Percentiles rank a stretch among this genome's conserved stretches.
Evolutionary conservation across 2,329 filamentous ascomycete species (phyloP).

Genomic region (Purpureocillium takamizusanense): DNA sequence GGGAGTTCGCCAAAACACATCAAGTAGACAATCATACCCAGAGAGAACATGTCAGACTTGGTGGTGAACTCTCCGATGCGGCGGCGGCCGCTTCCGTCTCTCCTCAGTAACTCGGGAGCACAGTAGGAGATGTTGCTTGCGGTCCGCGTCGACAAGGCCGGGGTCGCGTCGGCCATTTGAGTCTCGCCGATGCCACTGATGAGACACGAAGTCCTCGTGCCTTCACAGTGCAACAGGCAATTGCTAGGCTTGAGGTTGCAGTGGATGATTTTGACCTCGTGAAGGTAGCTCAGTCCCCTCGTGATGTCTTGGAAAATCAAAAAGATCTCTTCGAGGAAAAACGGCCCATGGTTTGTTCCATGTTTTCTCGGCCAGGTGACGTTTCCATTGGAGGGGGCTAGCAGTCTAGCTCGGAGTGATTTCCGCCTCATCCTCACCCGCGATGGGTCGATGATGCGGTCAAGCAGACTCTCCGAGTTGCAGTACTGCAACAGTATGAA

Average conservation of each 20-base stretch:
- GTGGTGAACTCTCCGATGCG: constrained; percentile 95
- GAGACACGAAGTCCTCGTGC: constrained; percentile 64
- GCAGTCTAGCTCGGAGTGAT: constrained; percentile 72
- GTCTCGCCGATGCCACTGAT: constrained; percentile 99
- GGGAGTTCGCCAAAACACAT: constrained; percentile 90
- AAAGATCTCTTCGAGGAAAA: constrained; percentile 85
- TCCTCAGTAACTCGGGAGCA: constrained; percentile 80
- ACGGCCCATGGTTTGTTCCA: constrained; percentile 30
- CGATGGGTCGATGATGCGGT: constrained; percentile 75
- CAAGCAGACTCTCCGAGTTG: constrained; percentile 94
- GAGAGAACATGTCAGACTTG: constrained; percentile 95
- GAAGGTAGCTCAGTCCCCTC: constrained; percentile 81
- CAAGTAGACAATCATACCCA: constrained; percentile 98
- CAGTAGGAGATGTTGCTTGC: constrained; percentile 99
- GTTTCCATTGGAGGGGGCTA: constrained; percentile 81
- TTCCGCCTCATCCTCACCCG: constrained; percentile 53
- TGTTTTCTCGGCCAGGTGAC: constrained; percentile 59
- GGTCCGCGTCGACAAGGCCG: too few relatives aligned
- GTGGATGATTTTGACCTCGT: constrained; percentile 88
- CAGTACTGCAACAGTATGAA: constrained; percentile 98
- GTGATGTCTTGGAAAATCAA: constrained; percentile 95
- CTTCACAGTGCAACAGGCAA: constrained; percentile 75
- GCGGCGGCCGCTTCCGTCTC: constrained; percentile 59
- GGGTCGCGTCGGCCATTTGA: constrained; percentile 78
- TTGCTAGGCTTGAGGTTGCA: constrained; percentile 95